These are phyloP conservation scores for Eimeria necatrix DNA, from an alignment of 169 alveolate genomes.

Conservation along the genomic window DNA sequence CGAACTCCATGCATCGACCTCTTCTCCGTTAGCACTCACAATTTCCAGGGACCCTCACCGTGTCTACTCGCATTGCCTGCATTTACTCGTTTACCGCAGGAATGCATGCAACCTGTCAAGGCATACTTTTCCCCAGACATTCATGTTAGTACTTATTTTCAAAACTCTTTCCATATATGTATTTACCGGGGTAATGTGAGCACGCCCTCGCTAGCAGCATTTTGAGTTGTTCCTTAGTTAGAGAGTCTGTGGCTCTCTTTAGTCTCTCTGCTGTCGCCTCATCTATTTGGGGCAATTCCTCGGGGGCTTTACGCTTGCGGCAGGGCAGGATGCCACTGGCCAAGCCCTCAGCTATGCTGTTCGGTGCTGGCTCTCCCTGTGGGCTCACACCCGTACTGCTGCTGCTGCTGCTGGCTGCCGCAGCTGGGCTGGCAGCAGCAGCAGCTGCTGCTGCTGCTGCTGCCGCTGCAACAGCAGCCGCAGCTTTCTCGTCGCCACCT, in stretches of 20 bases:
- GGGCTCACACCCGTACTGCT: not conserved
- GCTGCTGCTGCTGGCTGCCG: not conserved
- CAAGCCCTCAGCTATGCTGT: constrained; percentile 40
- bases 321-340: constrained; percentile 56
- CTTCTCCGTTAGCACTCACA: too few species aligned
- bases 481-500: not conserved
- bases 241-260: constrained; percentile 27
- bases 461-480: constrained; percentile 46
- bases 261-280: constrained; percentile 65
- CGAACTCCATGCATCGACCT: not conserved
- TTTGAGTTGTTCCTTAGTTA: constrained; percentile 60
- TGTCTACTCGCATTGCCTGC: too few species aligned
- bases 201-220: constrained; percentile 72
- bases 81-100: too few species aligned
- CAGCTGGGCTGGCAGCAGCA: constrained; percentile 22
- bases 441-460: not conserved
- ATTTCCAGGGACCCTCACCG: too few species aligned
- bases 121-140: not conserved
- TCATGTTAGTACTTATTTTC: not conserved
- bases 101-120: too few species aligned
- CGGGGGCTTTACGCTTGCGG: constrained; percentile 73
- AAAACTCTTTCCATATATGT: not conserved
- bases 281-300: constrained; percentile 48
- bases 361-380: not conserved
- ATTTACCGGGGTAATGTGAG: constrained; percentile 74